Base-by-base conservation (phyloP, 345 rosid species). In the Rhodamnia rubescens region DNA sequence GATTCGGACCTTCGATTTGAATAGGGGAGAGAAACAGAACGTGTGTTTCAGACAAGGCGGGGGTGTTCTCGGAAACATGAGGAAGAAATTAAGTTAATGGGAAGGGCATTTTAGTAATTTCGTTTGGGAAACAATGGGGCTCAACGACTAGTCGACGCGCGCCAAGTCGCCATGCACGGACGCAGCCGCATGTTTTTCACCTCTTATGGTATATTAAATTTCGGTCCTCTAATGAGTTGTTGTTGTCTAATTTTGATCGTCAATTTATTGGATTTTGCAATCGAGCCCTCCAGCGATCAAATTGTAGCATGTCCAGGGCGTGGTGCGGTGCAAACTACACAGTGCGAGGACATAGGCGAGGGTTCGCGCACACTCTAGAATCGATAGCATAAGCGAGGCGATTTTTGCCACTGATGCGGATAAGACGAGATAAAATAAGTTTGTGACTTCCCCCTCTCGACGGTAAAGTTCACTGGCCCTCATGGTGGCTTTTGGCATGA, bases 341-440 rank as follows among this genome's bases (percentile, higher is more conserved):
- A 18, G 47, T 4, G 18, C 20, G 26, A 69, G 7, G 47, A 69
- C 47, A 20, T 8, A 32, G 12, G 24, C 11, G 2, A 32, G 22
- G 78, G 0, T 20, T 36, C 1, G 4, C 11, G 13, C 47, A 0
- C 12, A 8, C 0, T 0, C 10, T 18, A 12, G 13, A 5, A 69
- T 27, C 0, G 4, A 13, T 59, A 27, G 74, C 36, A n/a, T 1
- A 2, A 27, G 7, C 0, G 0, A 61, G 2, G 1, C 5, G 5
- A 15, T 2, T 20, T 9, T 61, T 5, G 0, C 8, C 1, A 29
- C 8, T 14, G 20, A 15, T 7, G 21, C 21, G 1, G 1, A 29
- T 61, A 42, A 59, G 2, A 8, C 8, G 40, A 1, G 21, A 61
- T 61, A 1, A 1, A 27, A 61, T 0, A 18, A 29, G 42, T 1